These are phyloP conservation scores for Rhodotorula sp. DNA, from an alignment of 1,284 basidiomycete genomes.

Conservation along the genomic window DNA sequence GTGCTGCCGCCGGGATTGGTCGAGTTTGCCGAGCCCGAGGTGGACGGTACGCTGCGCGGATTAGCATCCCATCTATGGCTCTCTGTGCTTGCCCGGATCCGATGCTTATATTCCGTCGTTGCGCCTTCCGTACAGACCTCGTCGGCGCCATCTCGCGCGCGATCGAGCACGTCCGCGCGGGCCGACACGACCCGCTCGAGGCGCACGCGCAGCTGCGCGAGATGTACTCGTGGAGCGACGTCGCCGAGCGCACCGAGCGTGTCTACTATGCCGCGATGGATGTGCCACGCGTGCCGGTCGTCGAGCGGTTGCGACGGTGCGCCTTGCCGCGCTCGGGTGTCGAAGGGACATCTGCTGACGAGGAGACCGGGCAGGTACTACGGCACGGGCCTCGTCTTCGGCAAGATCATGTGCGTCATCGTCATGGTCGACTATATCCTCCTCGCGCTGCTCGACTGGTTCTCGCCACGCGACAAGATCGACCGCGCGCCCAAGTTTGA, in stretches of 20 bases:
- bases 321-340: conserved; percentile 31
- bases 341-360: neutral
- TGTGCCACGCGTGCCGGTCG: conserved; percentile 63
- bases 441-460: conserved; percentile 49
- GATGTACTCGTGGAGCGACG: conserved; percentile 88
- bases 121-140: conserved; percentile 71
- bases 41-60: conserved; percentile 59
- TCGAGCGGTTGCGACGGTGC: conserved; percentile 70
- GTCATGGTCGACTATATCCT: conserved; percentile 54
- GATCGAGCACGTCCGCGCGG: conserved; percentile 67
- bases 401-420: conserved; percentile 55
- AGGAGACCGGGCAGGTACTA: conserved; percentile 46
- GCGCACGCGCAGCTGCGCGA: conserved; percentile 74
- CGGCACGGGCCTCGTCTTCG: conserved; percentile 53
- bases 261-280: conserved; percentile 75
- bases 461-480: conserved; percentile 49
- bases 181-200: conserved; percentile 71
- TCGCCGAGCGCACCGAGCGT: conserved; percentile 74
- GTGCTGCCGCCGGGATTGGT: conserved; percentile 92
- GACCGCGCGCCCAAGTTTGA: conserved; percentile 49
- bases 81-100: too few species aligned
- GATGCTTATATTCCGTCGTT: too few species aligned
- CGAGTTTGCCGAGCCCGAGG: conserved; percentile 87
- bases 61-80: too few species aligned
- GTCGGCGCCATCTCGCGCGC: conserved; percentile 79